These are phyloP conservation scores for Metschnikowia drakensbergensis DNA, from an alignment of 805 yeast species.

Conservation along the genomic window DNA sequence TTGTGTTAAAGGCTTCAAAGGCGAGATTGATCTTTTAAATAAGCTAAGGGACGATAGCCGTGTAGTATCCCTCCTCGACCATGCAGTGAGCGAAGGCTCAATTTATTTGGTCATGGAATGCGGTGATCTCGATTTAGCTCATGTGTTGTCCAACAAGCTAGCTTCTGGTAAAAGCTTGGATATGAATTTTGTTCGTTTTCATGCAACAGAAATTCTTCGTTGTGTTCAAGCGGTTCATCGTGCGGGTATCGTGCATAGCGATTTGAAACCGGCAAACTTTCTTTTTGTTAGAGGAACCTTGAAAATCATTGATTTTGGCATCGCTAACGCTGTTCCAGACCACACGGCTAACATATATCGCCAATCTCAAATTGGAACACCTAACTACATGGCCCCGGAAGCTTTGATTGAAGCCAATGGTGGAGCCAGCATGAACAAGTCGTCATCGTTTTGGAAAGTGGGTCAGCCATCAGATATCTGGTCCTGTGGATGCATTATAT, in stretches of 20 bases:
- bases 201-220: conserved; percentile 69
- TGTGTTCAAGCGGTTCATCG: conserved; percentile 88
- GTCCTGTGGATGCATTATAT: conserved; percentile 96
- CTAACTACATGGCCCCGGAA: conserved; percentile 98
- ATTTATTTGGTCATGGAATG: conserved; percentile 86
- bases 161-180: conserved; percentile 48
- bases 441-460: conserved; percentile 56
- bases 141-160: conserved; percentile 59
- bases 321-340: conserved; percentile 91
- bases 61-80: conserved; percentile 76
- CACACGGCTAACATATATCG: conserved; percentile 87
- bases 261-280: conserved; percentile 65
- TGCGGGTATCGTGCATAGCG: conserved; percentile 81
- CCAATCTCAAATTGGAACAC: conserved; percentile 91
- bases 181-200: conserved; percentile 71
- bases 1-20: conserved; percentile 76
- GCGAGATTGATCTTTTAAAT: conserved; percentile 76
- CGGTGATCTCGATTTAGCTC: conserved; percentile 88
- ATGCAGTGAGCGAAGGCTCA: conserved; percentile 60
- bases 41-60: conserved; percentile 56
- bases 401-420: conserved; percentile 56
- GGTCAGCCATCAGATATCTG: conserved; percentile 96
- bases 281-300: conserved; percentile 77
- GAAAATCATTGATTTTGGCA: conserved; percentile 93
- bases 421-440: conserved; percentile 27